Evolutionary conservation across 257 asterid species (phyloP).

Genomic region (Rehmannia glutinosa): DNA sequence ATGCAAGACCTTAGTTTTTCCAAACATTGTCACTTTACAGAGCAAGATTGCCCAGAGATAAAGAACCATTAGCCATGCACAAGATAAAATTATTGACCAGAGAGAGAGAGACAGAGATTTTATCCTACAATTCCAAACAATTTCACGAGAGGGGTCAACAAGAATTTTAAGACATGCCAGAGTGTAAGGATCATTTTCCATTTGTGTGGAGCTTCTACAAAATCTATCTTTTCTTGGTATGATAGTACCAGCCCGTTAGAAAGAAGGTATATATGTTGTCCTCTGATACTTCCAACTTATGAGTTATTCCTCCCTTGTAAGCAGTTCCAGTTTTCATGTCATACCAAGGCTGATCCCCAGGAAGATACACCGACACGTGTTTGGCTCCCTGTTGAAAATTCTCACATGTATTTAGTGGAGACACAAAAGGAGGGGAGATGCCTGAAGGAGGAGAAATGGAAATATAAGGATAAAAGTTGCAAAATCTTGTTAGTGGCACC

Average conservation of each 20-base stretch:
- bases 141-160: not conserved
- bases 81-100: no score
- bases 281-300: constrained; percentile 67
- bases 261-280: constrained; percentile 82
- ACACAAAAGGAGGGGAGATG: not conserved
- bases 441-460: not conserved
- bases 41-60: no score
- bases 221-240: constrained; percentile 88
- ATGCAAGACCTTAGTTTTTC: no score
- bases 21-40: no score
- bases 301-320: constrained; percentile 70
- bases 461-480: not conserved
- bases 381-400: constrained; percentile 61
- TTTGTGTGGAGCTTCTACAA: constrained; percentile 91
- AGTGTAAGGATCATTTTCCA: constrained; percentile 94
- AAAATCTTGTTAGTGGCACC: constrained; percentile 35
- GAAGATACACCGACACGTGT: constrained; percentile 82
- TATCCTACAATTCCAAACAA: not conserved
- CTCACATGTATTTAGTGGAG: not conserved
- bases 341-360: constrained; percentile 84
- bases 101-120: not conserved
- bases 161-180: constrained; percentile 50
- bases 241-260: constrained; percentile 93
- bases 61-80: no score
- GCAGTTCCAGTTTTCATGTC: constrained; percentile 74